Base-by-base conservation (phyloP, 108 stramenopile species). In the Ochromonas danica region DNA sequence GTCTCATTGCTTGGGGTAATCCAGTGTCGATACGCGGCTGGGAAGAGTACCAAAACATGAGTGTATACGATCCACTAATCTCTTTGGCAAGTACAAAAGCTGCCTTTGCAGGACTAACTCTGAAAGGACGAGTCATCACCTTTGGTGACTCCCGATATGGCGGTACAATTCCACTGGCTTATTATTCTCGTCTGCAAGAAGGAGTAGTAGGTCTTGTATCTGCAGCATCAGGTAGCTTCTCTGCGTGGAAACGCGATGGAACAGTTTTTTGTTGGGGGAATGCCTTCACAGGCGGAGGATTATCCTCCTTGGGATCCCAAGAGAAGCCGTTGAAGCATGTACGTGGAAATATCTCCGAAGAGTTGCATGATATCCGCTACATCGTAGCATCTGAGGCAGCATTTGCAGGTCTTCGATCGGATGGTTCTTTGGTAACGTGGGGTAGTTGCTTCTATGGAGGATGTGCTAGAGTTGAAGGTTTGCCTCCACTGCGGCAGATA, bases 301-400 rank as follows among this genome's bases (percentile, higher is more conserved):
- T 57, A 10, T 57, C 51, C 22, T 57, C 51, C 17, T 57, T 10
- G 51, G n/a, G n/a, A n/a, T n/a, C n/a, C n/a, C 51, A 57, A 22
- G 51, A 57, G 10, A 22, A 22, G 22, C 22, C 51, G 10, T 22
- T 57, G 51, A 57, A 57, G 51, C 51, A 57, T 22, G 51, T 57
- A 22, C 10, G 51, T 10, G 10, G 10, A 22, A 57, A 57, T 57
- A 22, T 57, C 17, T 17, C 17, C 51, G 51, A 57, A 22, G 10
- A 10, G 17, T 22, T 57, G 10, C 51, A 57, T 57, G 51, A 57
- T 57, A 22, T 57, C 17, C 10, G 22, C 17, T 17, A 17, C 17
- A 57, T 57, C 51, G 51, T 57, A 22, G 51, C 51, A 22, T 57
- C 51, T 10, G 51, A 57, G 51, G 51, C 51, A 57, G 51, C 51